Evolutionary conservation across 495 filamentous ascomycete genomes (phyloP).

Genomic region (Penicillium bovifimosum): DNA sequence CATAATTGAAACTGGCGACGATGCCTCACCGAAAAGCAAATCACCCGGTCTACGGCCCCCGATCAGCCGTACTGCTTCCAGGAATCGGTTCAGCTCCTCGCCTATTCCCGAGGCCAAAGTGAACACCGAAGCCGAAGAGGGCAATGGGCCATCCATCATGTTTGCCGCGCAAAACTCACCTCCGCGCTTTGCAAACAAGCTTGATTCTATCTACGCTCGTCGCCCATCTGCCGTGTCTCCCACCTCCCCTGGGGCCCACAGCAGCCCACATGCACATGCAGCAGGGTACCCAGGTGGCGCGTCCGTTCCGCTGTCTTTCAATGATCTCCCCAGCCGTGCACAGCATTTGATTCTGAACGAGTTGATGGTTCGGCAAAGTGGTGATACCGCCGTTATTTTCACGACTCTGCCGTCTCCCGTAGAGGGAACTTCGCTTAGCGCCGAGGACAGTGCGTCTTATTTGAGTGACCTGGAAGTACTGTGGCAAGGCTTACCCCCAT

Average conservation of each 20-base stretch:
- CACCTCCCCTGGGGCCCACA: slow-evolving; percentile 7
- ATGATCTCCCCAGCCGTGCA: slow-evolving; percentile 74
- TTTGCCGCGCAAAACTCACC: slow-evolving; percentile 54
- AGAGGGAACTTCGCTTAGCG: slow-evolving; percentile 66
- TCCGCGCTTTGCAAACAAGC: slow-evolving; percentile 24
- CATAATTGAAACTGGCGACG: slow-evolving; percentile 47
- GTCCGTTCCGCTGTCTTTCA: slow-evolving; percentile 67
- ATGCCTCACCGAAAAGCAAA: slow-evolving; percentile 32
- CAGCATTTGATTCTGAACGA: slow-evolving; percentile 86
- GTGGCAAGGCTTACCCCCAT: slow-evolving; percentile 61
- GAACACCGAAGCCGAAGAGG: slow-evolving; percentile 50
- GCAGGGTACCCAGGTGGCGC: slow-evolving; percentile 50
- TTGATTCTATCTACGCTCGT: slow-evolving; percentile 53
- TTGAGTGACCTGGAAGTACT: slow-evolving; percentile 71
- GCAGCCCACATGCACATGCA: slow-evolving; percentile 21
- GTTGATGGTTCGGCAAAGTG: slow-evolving; percentile 63
- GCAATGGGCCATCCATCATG: slow-evolving; percentile 69
- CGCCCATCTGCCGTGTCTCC: slow-evolving; percentile 24
- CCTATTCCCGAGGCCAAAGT: slow-evolving; percentile 71
- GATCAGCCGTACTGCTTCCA: slow-evolving; percentile 34
- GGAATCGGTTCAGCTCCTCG: slow-evolving; percentile 61
- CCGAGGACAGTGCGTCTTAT: slow-evolving; percentile 64
- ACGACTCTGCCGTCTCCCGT: slow-evolving; percentile 74
- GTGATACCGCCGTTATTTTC: slow-evolving; percentile 74
- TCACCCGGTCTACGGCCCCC: slow-evolving; percentile 21